Evolutionary conservation across 345 rosid genomes (phyloP).

Genomic region (Brassica carinata): DNA sequence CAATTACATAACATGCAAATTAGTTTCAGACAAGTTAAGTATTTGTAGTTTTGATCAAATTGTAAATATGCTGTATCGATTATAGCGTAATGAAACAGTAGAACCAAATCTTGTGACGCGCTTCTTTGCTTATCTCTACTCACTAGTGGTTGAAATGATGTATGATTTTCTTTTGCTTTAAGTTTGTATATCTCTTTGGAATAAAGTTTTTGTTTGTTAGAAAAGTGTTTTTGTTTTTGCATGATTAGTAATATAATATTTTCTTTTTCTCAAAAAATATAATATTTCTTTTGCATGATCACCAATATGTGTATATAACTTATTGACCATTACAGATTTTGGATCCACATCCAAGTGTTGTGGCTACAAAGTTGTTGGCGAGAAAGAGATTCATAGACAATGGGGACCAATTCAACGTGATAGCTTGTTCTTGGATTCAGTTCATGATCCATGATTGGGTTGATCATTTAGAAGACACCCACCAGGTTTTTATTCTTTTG

Average conservation of each 20-base stretch:
- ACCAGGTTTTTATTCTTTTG: conserved; percentile 45
- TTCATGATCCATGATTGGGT: conserved; percentile 94
- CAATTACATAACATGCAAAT: background rate
- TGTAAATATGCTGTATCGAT: background rate
- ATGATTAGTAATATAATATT: background rate
- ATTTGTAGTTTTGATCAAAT: background rate
- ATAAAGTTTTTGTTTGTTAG: conserved; percentile 14
- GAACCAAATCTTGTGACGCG: conserved; percentile 3
- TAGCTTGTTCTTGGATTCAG: conserved; percentile 81
- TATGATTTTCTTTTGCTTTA: conserved; percentile 14
- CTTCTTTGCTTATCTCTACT: background rate
- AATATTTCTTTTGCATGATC: background rate
- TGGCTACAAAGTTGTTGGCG: conserved; percentile 63
- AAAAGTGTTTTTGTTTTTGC: background rate
- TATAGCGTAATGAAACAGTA: background rate
- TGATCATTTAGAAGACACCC: conserved; percentile 75
- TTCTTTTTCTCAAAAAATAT: background rate
- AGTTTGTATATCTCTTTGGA: background rate
- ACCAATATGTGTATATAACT: background rate
- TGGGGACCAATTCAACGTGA: conserved; percentile 73
- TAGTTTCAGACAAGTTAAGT: background rate
- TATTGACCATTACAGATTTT: conserved; percentile 42
- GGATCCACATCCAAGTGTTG: conserved; percentile 77
- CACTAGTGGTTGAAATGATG: conserved; percentile 20
- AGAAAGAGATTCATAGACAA: conserved; percentile 57